Percentiles rank a stretch among this genome's conserved stretches.
These are phyloP conservation scores for Pichia sp. DNA, from an alignment of 1,139 yeast species.

Conservation along the genomic window DNA sequence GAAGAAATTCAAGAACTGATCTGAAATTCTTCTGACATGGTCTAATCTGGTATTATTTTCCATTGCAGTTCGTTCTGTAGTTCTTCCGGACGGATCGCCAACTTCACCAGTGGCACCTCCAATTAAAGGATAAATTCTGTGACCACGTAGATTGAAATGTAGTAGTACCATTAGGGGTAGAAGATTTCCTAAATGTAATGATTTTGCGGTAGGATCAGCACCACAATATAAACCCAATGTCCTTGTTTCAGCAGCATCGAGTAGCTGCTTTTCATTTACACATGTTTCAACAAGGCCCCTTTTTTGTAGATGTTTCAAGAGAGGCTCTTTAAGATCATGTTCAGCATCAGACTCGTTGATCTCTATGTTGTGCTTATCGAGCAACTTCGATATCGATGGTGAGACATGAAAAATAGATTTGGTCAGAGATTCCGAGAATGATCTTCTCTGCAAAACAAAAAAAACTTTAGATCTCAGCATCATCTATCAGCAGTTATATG, in stretches of 20 bases:
- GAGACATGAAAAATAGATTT: slow-evolving; percentile 22
- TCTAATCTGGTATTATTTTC: slow-evolving; percentile 44
- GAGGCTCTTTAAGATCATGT: slow-evolving; percentile 37
- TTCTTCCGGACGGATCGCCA: slow-evolving; percentile 95
- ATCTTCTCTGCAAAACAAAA: not conserved
- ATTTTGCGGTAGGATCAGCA: slow-evolving; percentile 91
- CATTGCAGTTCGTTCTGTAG: slow-evolving; percentile 64
- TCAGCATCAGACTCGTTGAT: slow-evolving; percentile 26
- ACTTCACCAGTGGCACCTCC: slow-evolving; percentile 99
- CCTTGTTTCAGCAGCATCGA: slow-evolving; percentile 35
- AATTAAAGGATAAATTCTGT: slow-evolving; percentile 71
- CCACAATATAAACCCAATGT: slow-evolving; percentile 76
- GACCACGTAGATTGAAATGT: slow-evolving; percentile 83
- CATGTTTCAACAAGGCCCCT: slow-evolving; percentile 47
- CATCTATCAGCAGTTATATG: not conserved
- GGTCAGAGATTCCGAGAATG: slow-evolving; percentile 13
- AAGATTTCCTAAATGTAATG: slow-evolving; percentile 86
- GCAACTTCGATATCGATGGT: slow-evolving; percentile 25
- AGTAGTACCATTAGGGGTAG: slow-evolving; percentile 80
- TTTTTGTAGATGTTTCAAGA: slow-evolving; percentile 43
- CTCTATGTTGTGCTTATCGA: slow-evolving; percentile 21
- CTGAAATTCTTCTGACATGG: slow-evolving; percentile 58
- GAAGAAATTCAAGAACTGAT: slow-evolving; percentile 61
- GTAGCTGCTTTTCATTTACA: slow-evolving; percentile 43
- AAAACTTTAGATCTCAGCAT: not conserved